Base-by-base conservation (phyloP, 2,329 filamentous ascomycete genomes). In the Trichoderma atroviride region DNA sequence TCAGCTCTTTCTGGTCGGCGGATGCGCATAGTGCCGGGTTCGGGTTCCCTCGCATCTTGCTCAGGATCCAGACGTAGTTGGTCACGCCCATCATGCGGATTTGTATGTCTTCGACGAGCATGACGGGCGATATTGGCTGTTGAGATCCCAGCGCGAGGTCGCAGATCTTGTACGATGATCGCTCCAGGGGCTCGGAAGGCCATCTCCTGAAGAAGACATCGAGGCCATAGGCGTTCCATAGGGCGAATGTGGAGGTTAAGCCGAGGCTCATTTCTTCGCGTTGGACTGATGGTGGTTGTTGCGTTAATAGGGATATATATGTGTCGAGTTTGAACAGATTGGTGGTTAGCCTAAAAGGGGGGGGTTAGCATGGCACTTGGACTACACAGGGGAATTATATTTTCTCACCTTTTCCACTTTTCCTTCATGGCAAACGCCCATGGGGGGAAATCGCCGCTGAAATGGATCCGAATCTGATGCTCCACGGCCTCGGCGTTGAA, bases 201-300 rank as follows among this genome's bases (percentile, higher is more conserved):
- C 76, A 70, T 5, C 81, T 75, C 14, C 74, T 73, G 59, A 81
- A 82, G 63, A 79, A 82, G 1, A 77, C 72, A 53, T 78, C 74
- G 0, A 83, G 75, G 0, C 81, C 81, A 24, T 78, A 74, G 0
- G 80, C 70, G 65, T 83, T 81, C 76, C 77, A 83, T 5, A 79
- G 69, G 1, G 77, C 74, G 40, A 77, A 80, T 0, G 81, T 79
- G 0, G 73, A 75, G 2, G 78, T 75, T 13, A 82, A 66, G 0
- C 76, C 72, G 5, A 80, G 72, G 16, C 81, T 77, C 0, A 83
- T 70, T 65, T 83, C 82, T 69, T 82, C 79, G 1, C 76, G 69
- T 5, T 76, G 74, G 0, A 83, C 68, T 0, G 76, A 63, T 0
- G 78, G 74, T 1, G 80, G 74, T 57, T 82, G 76, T 65, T 73